A percentile compares a stretch with the other conserved stretches of the same genome.
phyloP scores from a whole-genome alignment of 164 flowering plant genomes.

The grape (Vitis vinifera) region ASM3070453v1 NC_081810.1:20277001-20277500 shows the following conservation, averaged over 20 bases:
- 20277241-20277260: constrained; percentile 79
- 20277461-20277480: not conserved
- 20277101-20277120: too few species aligned
- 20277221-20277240: constrained; percentile 96
- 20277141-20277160: not conserved
- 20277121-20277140: not conserved
- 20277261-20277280: constrained; percentile 87
- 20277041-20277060: too few species aligned
- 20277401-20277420: not conserved
- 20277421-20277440: not conserved
- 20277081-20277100: too few species aligned
- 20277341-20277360: constrained; percentile 84
- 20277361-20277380: constrained; percentile 11
- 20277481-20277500: not conserved
- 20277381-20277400: not conserved
- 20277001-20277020: too few species aligned
- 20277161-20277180: not conserved
- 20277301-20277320: constrained; percentile 87
- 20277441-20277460: too few species aligned
- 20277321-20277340: constrained; percentile 79
- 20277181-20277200: not conserved
- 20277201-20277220: constrained; percentile 24
- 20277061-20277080: too few species aligned
- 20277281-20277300: constrained; percentile 94
- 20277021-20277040: too few species aligned